phyloP scores from a whole-genome alignment of 257 asterid genomes.

The Prunella vulgaris region DNA sequence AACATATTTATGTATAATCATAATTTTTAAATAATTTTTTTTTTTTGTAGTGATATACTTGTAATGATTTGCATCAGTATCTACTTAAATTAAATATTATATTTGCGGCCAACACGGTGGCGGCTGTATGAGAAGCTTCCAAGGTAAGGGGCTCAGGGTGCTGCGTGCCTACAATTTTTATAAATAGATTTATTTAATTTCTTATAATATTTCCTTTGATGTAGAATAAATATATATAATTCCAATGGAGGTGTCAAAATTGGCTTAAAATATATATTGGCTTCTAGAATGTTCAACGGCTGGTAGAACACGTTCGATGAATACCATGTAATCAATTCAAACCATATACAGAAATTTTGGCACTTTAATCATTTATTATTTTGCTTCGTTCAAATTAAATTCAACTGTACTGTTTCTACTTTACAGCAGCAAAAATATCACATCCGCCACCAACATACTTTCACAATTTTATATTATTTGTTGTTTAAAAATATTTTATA shows the following conservation, averaged over 20 bases:
- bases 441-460: too few relatives aligned
- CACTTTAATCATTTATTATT: neutral
- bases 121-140: constrained; percentile 14
- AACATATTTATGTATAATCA: too few relatives aligned
- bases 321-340: neutral
- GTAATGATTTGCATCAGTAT: too few relatives aligned
- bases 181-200: neutral
- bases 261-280: neutral
- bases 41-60: too few relatives aligned
- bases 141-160: neutral
- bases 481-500: too few relatives aligned
- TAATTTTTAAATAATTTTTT: too few relatives aligned
- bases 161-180: neutral
- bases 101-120: neutral
- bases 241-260: constrained; percentile 23
- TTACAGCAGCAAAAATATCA: neutral
- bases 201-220: neutral
- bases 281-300: neutral
- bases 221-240: neutral
- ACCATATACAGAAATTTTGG: neutral
- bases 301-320: constrained; percentile 1
- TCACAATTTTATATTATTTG: too few relatives aligned
- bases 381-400: neutral
- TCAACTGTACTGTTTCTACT: neutral
- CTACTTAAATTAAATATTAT: neutral